Conservation (phyloP, 306 rosid species). For the Quercus cerris region DNA sequence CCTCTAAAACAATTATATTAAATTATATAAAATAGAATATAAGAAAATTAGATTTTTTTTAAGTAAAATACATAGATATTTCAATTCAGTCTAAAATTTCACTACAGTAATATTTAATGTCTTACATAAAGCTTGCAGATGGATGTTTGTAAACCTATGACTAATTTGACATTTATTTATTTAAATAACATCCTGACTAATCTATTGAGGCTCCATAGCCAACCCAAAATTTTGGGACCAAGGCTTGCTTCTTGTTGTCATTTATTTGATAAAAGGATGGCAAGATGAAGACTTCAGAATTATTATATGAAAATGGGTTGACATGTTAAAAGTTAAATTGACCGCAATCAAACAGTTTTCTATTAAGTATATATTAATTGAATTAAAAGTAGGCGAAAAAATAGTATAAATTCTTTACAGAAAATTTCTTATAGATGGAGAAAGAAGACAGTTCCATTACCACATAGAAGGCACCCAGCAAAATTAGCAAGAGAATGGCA, state of each 20-base stretch:
- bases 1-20: background rate
- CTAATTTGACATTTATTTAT: background rate
- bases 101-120: background rate
- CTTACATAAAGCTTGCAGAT: background rate
- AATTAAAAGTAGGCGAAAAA: background rate
- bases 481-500: slow-evolving; percentile 76
- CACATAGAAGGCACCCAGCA: slow-evolving; percentile 99
- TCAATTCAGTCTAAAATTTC: background rate
- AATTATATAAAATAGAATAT: background rate
- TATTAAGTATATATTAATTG: background rate
- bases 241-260: too few species aligned
- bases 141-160: background rate
- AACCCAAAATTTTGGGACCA: too few species aligned
- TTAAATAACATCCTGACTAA: too few species aligned
- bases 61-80: background rate
- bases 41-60: background rate
- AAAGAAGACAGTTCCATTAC: slow-evolving; percentile 37
- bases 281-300: background rate
- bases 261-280: too few species aligned
- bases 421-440: background rate
- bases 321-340: background rate
- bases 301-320: background rate
- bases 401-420: background rate
- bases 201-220: too few species aligned
- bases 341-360: background rate